Conservation (phyloP, 2,329 filamentous ascomycete species). For the Coleophoma eucalyptorum region DNA sequence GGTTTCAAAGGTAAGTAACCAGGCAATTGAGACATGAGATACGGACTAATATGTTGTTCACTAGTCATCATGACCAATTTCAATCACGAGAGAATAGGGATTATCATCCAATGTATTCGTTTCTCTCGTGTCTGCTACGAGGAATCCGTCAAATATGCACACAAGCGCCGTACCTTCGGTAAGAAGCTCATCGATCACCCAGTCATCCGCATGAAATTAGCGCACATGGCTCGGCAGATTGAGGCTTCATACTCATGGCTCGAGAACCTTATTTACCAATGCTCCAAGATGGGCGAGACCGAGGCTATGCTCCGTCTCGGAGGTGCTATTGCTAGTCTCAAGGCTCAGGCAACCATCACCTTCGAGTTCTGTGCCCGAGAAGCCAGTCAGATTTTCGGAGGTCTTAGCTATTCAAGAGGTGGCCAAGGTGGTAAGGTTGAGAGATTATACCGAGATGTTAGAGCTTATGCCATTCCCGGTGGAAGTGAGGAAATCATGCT, state of each 20-base stretch:
- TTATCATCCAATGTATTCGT: constrained; percentile 94
- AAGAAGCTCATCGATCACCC: constrained; percentile 96
- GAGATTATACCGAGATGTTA: constrained; percentile 88
- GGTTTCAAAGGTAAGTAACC: constrained; percentile 72
- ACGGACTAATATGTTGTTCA: constrained; percentile 4
- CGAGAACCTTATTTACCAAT: constrained; percentile 92
- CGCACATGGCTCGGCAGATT: constrained; percentile 97
- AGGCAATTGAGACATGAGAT: neutral
- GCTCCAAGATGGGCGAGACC: constrained; percentile 85
- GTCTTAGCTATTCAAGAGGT: constrained; percentile 85
- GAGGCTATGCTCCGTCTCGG: constrained; percentile 96
- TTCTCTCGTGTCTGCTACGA: constrained; percentile 97
- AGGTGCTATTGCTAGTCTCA: constrained; percentile 87
- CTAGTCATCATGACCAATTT: constrained; percentile 98
- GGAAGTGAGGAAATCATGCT: constrained; percentile 99
- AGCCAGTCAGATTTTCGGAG: constrained; percentile 96
- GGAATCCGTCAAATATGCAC: constrained; percentile 92
- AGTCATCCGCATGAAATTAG: constrained; percentile 95
- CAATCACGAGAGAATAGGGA: constrained; percentile 98
- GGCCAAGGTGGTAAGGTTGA: constrained; percentile 96
- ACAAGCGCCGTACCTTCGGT: constrained; percentile 95
- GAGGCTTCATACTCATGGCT: constrained; percentile 97
- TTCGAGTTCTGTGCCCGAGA: constrained; percentile 98
- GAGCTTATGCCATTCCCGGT: constrained; percentile 94
- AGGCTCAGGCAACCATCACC: constrained; percentile 89